Conservation (phyloP, 495 filamentous ascomycete species). For the Neurospora pannonica region DNA sequence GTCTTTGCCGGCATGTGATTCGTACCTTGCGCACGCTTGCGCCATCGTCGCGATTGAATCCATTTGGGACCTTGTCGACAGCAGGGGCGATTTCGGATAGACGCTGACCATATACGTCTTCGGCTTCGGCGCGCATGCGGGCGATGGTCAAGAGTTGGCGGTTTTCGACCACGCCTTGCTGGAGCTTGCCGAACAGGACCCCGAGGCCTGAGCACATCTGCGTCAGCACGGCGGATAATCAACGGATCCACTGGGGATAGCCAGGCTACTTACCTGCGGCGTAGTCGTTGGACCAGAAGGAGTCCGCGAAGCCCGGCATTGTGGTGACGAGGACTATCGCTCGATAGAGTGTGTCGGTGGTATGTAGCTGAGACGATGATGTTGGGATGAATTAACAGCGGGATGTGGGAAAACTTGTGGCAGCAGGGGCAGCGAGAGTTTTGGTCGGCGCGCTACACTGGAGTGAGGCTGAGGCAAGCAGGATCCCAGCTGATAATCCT, state of each 20-base stretch:
- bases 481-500: constrained; percentile 7
- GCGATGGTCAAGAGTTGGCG: constrained; percentile 86
- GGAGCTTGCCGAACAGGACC: constrained; percentile 92
- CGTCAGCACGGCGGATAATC: constrained; percentile 12
- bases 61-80: constrained; percentile 71
- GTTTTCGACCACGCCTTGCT: constrained; percentile 92
- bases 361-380: not conserved
- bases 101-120: constrained; percentile 76
- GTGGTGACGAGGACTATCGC: constrained; percentile 12
- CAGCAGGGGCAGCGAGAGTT: constrained; percentile 17
- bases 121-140: constrained; percentile 89
- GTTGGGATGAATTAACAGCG: not conserved
- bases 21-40: constrained; percentile 88
- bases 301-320: constrained; percentile 86
- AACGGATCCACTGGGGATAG: not conserved
- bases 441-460: constrained; percentile 2
- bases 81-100: constrained; percentile 76
- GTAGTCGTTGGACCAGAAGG: constrained; percentile 94
- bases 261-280: constrained; percentile 55
- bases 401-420: not conserved
- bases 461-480: constrained; percentile 19
- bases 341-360: not conserved
- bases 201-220: constrained; percentile 55
- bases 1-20: not conserved
- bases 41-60: constrained; percentile 88